Percentiles rank a stretch among this genome's conserved stretches.
phyloP scores from a whole-genome alignment of 2,329 filamentous ascomycete species.

The Trichoderma harzianum region DNA sequence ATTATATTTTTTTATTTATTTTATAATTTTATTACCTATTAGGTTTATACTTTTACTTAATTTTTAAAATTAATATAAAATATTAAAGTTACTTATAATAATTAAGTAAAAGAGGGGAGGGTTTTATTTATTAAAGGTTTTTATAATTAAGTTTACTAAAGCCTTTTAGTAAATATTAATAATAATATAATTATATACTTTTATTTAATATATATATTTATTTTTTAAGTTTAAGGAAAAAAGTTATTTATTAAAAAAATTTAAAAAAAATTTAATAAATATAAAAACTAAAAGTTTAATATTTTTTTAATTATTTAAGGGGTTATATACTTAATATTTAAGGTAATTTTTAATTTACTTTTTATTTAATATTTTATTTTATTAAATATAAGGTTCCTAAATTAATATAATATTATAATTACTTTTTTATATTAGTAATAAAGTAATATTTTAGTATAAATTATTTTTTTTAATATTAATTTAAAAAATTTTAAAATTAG shows the following conservation, averaged over 20 bases:
- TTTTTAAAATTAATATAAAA: neutral
- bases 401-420: constrained; percentile 2
- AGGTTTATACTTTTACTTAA: too few species aligned
- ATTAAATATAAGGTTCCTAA: neutral
- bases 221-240: too few species aligned
- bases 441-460: neutral
- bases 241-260: neutral
- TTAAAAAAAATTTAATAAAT: constrained; percentile 2
- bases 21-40: too few species aligned
- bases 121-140: too few species aligned
- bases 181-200: neutral
- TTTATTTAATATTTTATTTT: neutral
- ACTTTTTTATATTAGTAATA: neutral
- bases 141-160: too few species aligned
- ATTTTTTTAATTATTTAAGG: neutral
- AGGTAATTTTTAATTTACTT: neutral
- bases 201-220: neutral
- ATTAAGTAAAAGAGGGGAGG: too few species aligned
- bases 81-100: neutral
- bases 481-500: neutral
- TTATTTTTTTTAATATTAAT: neutral
- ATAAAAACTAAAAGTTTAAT: neutral
- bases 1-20: neutral
- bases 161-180: neutral
- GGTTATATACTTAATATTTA: neutral